phyloP scores from a whole-genome alignment of 1,284 basidiomycete genomes.

The Apiotrichum porosum region DNA sequence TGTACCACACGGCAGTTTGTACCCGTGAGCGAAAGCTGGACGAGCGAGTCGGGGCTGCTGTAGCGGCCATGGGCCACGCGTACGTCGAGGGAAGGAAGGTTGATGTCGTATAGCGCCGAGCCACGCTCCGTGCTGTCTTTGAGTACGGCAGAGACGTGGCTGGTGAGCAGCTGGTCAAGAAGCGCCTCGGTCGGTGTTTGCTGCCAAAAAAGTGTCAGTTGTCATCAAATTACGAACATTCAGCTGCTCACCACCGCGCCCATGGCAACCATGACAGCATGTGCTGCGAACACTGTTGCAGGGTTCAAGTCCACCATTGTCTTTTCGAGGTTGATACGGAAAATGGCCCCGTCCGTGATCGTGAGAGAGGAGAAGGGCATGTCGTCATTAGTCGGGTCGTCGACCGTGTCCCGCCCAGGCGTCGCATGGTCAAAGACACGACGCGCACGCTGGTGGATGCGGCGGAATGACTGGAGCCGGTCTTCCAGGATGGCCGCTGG shows the following conservation, averaged over 20 bases:
- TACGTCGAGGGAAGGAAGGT: constrained; percentile 6
- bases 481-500: constrained; percentile 8
- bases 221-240: too few species aligned
- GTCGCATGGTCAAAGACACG: constrained; percentile 1
- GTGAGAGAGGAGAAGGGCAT: constrained; percentile 5
- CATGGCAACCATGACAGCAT: constrained; percentile 1
- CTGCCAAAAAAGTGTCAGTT: too few species aligned
- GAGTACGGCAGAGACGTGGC: constrained; percentile 5
- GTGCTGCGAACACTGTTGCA: constrained; percentile 1
- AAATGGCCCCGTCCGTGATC: constrained; percentile 10
- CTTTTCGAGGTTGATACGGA: constrained; percentile 5
- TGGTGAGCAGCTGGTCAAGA: constrained; percentile 10
- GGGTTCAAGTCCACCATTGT: constrained; percentile 14
- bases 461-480: constrained; percentile 6
- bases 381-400: not conserved
- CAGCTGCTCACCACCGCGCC: too few species aligned
- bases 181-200: constrained; percentile 1
- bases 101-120: constrained; percentile 11
- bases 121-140: not conserved
- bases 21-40: not conserved
- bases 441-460: constrained; percentile 7
- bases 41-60: constrained; percentile 3
- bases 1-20: constrained; percentile 5
- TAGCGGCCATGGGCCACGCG: constrained; percentile 7
- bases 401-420: not conserved